phyloP scores from a whole-genome alignment of 1,284 basidiomycete species.

The Coriolopsis trogii region DNA sequence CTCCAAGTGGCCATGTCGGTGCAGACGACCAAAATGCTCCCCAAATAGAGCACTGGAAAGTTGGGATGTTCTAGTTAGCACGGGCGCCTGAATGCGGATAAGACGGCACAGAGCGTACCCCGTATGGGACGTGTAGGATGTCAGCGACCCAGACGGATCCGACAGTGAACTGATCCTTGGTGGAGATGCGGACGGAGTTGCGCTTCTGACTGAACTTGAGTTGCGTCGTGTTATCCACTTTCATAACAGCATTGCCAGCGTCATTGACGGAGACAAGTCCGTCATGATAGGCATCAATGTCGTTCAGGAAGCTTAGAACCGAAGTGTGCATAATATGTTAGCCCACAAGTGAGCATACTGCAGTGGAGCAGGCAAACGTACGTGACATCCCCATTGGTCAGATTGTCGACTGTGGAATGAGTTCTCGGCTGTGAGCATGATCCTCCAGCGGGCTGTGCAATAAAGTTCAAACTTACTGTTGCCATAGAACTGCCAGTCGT shows the following conservation, averaged over 20 bases:
- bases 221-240: slow-evolving; percentile 67
- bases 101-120: slow-evolving; percentile 37
- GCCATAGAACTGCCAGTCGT: slow-evolving; percentile 43
- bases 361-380: slow-evolving; percentile 29
- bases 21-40: slow-evolving; percentile 72
- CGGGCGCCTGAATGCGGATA: background rate
- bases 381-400: slow-evolving; percentile 72
- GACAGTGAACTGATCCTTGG: slow-evolving; percentile 56
- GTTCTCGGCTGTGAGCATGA: background rate
- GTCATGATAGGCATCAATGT: slow-evolving; percentile 47
- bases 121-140: slow-evolving; percentile 71
- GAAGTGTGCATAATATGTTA: background rate
- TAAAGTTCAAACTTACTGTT: slow-evolving; percentile 31
- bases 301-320: slow-evolving; percentile 55
- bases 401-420: slow-evolving; percentile 56
- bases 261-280: slow-evolving; percentile 67
- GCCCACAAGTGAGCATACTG: background rate
- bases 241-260: slow-evolving; percentile 67
- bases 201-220: slow-evolving; percentile 67
- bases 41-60: slow-evolving; percentile 69
- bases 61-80: slow-evolving; percentile 10
- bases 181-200: slow-evolving; percentile 68
- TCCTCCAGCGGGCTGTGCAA: background rate
- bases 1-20: slow-evolving; percentile 63
- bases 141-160: slow-evolving; percentile 72